Conservation (phyloP, 768 basidiomycete genomes). For the Mycena kentingensis region DNA sequence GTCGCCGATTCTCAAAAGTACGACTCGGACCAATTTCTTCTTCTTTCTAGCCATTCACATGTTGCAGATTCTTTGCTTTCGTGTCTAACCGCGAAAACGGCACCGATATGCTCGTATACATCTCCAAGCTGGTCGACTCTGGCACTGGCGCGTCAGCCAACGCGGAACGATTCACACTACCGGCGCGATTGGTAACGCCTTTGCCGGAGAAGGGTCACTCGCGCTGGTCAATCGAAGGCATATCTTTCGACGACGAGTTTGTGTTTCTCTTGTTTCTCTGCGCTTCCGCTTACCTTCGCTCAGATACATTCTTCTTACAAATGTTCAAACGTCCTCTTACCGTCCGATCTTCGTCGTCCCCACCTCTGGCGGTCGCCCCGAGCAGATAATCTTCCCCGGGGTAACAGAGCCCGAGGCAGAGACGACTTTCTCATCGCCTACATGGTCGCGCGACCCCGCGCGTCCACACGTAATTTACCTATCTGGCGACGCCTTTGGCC, state of each 20-base stretch:
- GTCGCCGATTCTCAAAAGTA: slow-evolving; percentile 42
- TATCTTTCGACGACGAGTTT: slow-evolving; percentile 42
- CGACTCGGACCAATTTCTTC: background rate
- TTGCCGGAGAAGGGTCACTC: slow-evolving; percentile 32
- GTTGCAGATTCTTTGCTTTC: slow-evolving; percentile 40
- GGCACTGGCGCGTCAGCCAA: slow-evolving; percentile 32
- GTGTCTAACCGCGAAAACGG: slow-evolving; percentile 44
- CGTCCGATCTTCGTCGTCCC: slow-evolving; percentile 35
- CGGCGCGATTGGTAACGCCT: slow-evolving; percentile 37
- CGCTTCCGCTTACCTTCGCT: slow-evolving; percentile 30
- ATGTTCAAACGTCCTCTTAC: slow-evolving; percentile 31
- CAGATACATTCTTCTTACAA: slow-evolving; percentile 36
- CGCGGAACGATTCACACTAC: slow-evolving; percentile 32
- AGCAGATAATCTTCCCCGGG: slow-evolving; percentile 37
- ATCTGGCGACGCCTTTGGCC: slow-evolving; percentile 40
- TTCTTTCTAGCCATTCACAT: background rate
- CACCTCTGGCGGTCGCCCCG: slow-evolving; percentile 32
- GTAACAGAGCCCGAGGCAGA: slow-evolving; percentile 33
- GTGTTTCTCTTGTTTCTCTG: slow-evolving; percentile 33
- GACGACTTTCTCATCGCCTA: slow-evolving; percentile 21
- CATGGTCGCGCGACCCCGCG: slow-evolving; percentile 35
- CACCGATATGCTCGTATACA: slow-evolving; percentile 40
- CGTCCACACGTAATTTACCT: slow-evolving; percentile 35
- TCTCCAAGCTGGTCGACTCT: slow-evolving; percentile 33
- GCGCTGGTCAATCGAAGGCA: slow-evolving; percentile 31